These are phyloP conservation scores for Aurinia saxatilis DNA, from an alignment of 345 rosid species.

Conservation along the genomic window DNA sequence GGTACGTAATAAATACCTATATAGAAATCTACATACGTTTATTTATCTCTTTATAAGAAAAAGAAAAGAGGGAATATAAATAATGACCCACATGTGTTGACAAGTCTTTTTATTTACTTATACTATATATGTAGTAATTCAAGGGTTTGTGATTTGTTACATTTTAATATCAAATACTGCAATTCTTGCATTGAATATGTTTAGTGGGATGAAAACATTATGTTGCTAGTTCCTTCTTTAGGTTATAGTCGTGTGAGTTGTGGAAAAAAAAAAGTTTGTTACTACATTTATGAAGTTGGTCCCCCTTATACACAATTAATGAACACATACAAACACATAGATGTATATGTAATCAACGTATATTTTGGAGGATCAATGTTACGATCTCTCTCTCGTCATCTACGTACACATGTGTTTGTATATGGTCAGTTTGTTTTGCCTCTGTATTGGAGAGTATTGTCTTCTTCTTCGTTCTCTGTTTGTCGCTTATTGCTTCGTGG, in stretches of 20 bases:
- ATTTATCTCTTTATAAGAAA: slow-evolving; percentile 10
- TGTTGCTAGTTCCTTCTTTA: slow-evolving; percentile 39
- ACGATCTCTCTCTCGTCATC: slow-evolving; percentile 13
- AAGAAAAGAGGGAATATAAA: slow-evolving; percentile 14
- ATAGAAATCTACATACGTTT: slow-evolving; percentile 27
- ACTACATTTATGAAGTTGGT: not conserved
- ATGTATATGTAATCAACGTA: slow-evolving; percentile 9
- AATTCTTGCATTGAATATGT: not conserved
- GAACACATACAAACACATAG: slow-evolving; percentile 10
- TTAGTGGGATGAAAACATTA: slow-evolving; percentile 31
- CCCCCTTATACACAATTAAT: slow-evolving; percentile 5
- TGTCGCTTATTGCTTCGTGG: slow-evolving; percentile 24
- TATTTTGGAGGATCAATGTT: not conserved
- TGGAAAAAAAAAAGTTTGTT: not conserved
- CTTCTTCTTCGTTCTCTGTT: slow-evolving; percentile 13
- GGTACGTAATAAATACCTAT: slow-evolving; percentile 26
- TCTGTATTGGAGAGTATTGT: slow-evolving; percentile 19
- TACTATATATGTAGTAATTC: not conserved
- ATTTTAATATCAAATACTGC: not conserved
- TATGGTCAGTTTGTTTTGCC: slow-evolving; percentile 30
- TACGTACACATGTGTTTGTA: slow-evolving; percentile 26
- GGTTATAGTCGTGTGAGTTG: slow-evolving; percentile 22
- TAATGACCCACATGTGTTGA: slow-evolving; percentile 17
- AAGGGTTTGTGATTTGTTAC: slow-evolving; percentile 10
- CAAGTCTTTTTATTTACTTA: slow-evolving; percentile 1